Conservation (phyloP, 108 stramenopile species). For the Nitzschia sp. region DNA sequence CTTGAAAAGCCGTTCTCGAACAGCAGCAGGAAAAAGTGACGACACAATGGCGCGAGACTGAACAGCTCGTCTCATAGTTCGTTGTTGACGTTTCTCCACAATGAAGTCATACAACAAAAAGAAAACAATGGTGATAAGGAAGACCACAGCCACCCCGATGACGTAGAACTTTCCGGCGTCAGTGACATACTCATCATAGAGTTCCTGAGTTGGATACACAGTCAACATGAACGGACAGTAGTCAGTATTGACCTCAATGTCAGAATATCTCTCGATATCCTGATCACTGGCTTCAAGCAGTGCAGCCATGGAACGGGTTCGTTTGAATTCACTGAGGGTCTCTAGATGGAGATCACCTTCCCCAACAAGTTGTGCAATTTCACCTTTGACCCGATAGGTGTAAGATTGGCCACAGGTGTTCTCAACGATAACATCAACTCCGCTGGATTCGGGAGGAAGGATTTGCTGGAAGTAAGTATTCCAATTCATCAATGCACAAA, state of each 20-base stretch:
- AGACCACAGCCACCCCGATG: slow-evolving; percentile 6
- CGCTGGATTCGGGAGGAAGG: slow-evolving; percentile 8
- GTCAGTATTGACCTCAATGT: neutral
- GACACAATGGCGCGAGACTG: slow-evolving; percentile 28
- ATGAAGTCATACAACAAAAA: slow-evolving; percentile 17
- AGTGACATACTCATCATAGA: neutral
- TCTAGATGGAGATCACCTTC: slow-evolving; percentile 14
- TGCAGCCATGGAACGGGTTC: neutral
- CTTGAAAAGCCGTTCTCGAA: slow-evolving; percentile 19
- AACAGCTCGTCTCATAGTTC: slow-evolving; percentile 13
- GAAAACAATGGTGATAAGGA: neutral
- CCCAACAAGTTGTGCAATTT: neutral
- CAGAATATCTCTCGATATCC: neutral
- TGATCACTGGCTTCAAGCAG: neutral
- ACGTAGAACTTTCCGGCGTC: slow-evolving; percentile 2
- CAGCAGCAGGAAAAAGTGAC: slow-evolving; percentile 33
- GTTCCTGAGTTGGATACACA: slow-evolving; percentile 7
- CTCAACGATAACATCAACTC: slow-evolving; percentile 11
- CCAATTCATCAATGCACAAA: slow-evolving; percentile 20
- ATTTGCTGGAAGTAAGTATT: slow-evolving; percentile 22
- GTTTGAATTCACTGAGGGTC: neutral
- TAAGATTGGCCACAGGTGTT: slow-evolving; percentile 1
- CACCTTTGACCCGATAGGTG: slow-evolving; percentile 16
- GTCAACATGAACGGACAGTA: slow-evolving; percentile 16
- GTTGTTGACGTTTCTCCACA: slow-evolving; percentile 8